Evolutionary conservation across 2,329 filamentous ascomycete species (phyloP).

Genomic region (Pseudogymnoascus sp.): DNA sequence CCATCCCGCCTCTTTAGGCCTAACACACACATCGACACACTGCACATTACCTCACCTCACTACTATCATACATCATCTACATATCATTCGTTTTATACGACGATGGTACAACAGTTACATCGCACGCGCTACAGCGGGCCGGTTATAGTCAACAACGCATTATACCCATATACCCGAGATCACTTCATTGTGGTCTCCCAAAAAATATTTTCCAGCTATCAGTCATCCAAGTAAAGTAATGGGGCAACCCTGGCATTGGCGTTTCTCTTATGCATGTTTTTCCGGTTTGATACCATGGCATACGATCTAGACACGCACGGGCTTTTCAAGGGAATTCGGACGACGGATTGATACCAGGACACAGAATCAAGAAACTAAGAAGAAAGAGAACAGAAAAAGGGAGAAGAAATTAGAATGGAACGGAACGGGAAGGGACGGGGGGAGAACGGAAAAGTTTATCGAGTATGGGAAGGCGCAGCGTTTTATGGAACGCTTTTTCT

Average conservation of each 20-base stretch:
- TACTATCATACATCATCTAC: neutral
- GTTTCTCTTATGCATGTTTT: slow-evolving; percentile 7
- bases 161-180: slow-evolving; percentile 7
- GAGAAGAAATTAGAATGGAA: neutral
- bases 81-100: neutral
- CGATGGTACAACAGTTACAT: slow-evolving; percentile 3
- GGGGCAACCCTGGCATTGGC: slow-evolving; percentile 6
- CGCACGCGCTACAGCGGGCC: slow-evolving; percentile 1
- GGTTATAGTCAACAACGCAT: slow-evolving; percentile 4
- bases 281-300: neutral
- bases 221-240: slow-evolving; percentile 4
- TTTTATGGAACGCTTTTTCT: neutral
- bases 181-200: neutral
- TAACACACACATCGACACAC: neutral
- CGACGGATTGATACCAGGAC: slow-evolving; percentile 7
- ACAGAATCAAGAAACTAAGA: neutral
- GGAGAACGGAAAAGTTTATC: neutral
- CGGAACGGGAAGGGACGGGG: neutral
- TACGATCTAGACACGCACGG: slow-evolving; percentile 4
- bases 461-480: neutral
- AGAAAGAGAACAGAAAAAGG: neutral
- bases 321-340: slow-evolving; percentile 7
- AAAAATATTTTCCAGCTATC: slow-evolving; percentile 8
- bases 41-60: neutral
- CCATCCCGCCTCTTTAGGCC: neutral